Evolutionary conservation across 441 rosid genomes (phyloP).

Genomic region (Adansonia rubrostipa): DNA sequence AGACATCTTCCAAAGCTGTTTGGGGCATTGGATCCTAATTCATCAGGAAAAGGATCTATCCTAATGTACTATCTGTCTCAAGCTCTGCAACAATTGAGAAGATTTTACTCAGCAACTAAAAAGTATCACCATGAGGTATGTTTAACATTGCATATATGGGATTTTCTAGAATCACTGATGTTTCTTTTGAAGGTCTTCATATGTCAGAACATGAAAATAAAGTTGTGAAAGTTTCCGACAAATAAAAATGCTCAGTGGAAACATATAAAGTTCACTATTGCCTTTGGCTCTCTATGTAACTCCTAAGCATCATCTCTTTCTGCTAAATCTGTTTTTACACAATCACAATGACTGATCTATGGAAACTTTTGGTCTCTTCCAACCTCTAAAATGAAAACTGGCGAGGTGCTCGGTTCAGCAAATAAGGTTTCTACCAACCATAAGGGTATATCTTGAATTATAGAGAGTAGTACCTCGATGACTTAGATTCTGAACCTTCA

Average conservation of each 20-base stretch:
- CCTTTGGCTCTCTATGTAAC: not conserved
- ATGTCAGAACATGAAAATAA: not conserved
- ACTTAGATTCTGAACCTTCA: not conserved
- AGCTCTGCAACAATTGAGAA: conserved; percentile 41
- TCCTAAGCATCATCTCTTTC: not conserved
- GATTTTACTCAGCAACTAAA: conserved; percentile 49
- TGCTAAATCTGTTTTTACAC: not conserved
- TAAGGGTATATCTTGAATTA: not conserved
- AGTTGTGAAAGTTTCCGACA: conserved; percentile 1
- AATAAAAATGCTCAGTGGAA: not conserved
- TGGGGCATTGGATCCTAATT: conserved; percentile 34
- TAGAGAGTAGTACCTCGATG: not conserved
- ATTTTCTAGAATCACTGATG: not conserved
- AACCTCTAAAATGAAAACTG: not conserved
- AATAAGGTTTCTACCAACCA: conserved; percentile 2
- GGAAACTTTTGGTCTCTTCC: conserved; percentile 3
- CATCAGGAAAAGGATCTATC: conserved; percentile 35
- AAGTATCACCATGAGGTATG: conserved; percentile 82
- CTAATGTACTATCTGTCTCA: conserved; percentile 38
- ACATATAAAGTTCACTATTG: not conserved
- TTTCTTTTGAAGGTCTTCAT: conserved; percentile 6
- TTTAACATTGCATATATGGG: conserved; percentile 7
- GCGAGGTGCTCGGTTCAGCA: not conserved
- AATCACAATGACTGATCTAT: not conserved
- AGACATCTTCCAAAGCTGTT: conserved; percentile 40